A percentile compares a stretch with the other conserved stretches of the same genome.
Conservation (phyloP, 108 stramenopile species). For the Epithemia pelagica region DNA sequence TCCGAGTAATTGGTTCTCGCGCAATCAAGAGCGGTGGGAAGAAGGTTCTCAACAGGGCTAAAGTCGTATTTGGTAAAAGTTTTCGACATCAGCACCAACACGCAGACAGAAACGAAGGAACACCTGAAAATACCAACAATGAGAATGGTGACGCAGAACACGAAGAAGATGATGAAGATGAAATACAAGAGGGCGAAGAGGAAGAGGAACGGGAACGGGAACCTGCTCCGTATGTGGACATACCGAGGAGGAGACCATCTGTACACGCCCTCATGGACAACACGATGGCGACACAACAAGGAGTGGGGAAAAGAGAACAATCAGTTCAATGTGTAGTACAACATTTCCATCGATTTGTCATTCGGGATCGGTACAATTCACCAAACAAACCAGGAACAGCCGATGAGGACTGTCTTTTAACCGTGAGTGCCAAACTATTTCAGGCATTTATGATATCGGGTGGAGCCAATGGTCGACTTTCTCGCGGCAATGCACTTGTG, state of each 20-base stretch:
- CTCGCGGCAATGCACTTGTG: conserved; percentile 35
- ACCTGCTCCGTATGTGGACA: not conserved
- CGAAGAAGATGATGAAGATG: conserved; percentile 1
- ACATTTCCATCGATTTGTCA: conserved; percentile 14
- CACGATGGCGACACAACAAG: conserved; percentile 4
- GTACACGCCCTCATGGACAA: conserved; percentile 25
- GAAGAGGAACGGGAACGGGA: not conserved
- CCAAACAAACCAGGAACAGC: not conserved
- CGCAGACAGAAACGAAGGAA: not conserved
- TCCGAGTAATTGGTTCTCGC: not conserved
- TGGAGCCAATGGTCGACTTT: conserved; percentile 31
- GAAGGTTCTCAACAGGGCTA: conserved; percentile 21
- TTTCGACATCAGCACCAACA: not conserved
- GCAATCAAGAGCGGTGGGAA: conserved; percentile 17
- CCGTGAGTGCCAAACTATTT: conserved; percentile 31
- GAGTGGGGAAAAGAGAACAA: conserved; percentile 28
- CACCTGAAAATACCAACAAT: not conserved
- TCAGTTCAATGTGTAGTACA: conserved; percentile 42
- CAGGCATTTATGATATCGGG: conserved; percentile 46
- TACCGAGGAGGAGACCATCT: conserved; percentile 8
- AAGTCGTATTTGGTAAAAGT: not conserved
- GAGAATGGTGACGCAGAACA: not conserved
- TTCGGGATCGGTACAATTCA: conserved; percentile 2
- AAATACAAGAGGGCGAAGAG: not conserved
- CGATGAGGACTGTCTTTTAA: conserved; percentile 9